Percentiles rank a stretch among this genome's conserved stretches.
These are phyloP conservation scores for Debaryomyces prosopidis DNA, from an alignment of 805 yeast genomes.

Conservation along the genomic window DNA sequence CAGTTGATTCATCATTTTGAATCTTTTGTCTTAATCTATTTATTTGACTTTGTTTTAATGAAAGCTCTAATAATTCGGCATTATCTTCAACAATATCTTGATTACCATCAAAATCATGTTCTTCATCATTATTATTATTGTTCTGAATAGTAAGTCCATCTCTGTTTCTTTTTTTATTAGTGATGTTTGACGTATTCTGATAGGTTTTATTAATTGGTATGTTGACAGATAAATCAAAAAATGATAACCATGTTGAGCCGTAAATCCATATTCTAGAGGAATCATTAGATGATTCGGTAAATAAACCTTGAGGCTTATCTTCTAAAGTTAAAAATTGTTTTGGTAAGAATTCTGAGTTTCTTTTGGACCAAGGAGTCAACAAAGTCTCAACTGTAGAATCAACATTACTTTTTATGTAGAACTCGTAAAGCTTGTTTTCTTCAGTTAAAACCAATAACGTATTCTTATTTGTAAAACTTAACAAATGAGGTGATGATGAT, in stretches of 20 bases:
- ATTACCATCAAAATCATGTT: slow-evolving; percentile 23
- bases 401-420: slow-evolving; percentile 37
- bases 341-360: slow-evolving; percentile 76
- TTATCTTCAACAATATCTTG: slow-evolving; percentile 20
- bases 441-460: slow-evolving; percentile 67
- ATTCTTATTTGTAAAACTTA: slow-evolving; percentile 51
- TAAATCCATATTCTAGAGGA: slow-evolving; percentile 72
- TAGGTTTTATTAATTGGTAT: slow-evolving; percentile 45
- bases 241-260: slow-evolving; percentile 81
- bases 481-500: slow-evolving; percentile 57
- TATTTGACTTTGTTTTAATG: slow-evolving; percentile 30
- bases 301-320: slow-evolving; percentile 75
- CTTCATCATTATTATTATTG: slow-evolving; percentile 20
- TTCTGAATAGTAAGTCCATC: slow-evolving; percentile 41
- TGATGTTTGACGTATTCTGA: slow-evolving; percentile 19
- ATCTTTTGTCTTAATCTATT: slow-evolving; percentile 40
- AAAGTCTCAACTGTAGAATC: slow-evolving; percentile 23
- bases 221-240: slow-evolving; percentile 63
- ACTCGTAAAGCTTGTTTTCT: slow-evolving; percentile 76
- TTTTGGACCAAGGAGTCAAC: slow-evolving; percentile 76
- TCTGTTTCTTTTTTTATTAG: slow-evolving; percentile 42
- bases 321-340: slow-evolving; percentile 53
- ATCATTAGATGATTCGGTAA: slow-evolving; percentile 38
- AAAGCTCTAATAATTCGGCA: slow-evolving; percentile 24
- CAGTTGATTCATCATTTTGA: slow-evolving; percentile 37